Conservation (phyloP, 176 grass and related monocot species). For the Oryza coarctata region DNA sequence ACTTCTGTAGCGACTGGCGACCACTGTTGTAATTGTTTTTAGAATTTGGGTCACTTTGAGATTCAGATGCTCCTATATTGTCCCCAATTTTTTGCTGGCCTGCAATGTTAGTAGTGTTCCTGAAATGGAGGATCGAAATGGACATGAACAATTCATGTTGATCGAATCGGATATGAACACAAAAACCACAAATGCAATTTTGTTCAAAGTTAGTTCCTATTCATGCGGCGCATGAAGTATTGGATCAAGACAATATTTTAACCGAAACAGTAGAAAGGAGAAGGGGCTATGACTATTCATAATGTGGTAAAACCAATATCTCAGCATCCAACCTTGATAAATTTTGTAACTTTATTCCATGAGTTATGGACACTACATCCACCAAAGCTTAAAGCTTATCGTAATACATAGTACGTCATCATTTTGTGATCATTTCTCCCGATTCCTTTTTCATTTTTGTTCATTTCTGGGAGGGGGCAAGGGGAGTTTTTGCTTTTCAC, state of each 20-base stretch:
- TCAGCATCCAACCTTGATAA: not conserved
- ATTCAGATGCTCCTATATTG: not conserved
- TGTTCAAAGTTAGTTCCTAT: not conserved
- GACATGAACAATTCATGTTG: not conserved
- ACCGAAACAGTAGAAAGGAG: not conserved
- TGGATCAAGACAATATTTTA: not conserved
- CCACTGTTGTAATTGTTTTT: not conserved
- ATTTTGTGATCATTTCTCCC: not conserved
- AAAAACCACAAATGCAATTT: not conserved
- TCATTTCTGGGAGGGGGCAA: not conserved
- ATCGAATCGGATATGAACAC: not conserved
- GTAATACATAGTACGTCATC: not conserved
- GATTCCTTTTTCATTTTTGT: not conserved
- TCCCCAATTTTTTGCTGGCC: not conserved
- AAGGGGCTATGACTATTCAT: not conserved
- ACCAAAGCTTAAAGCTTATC: not conserved
- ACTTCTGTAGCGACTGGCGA: not conserved
- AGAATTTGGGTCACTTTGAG: not conserved
- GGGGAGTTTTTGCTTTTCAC: not conserved
- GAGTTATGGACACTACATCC: not conserved
- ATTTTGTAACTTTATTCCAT: constrained; percentile 2
- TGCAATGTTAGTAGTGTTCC: not conserved
- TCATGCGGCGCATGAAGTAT: not conserved
- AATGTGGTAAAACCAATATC: not conserved
- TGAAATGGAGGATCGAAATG: not conserved